Evolutionary conservation across 768 basidiomycete species (phyloP), one percentile per base, ranked within the genome.

Genomic region (Serendipita sp.): DNA sequence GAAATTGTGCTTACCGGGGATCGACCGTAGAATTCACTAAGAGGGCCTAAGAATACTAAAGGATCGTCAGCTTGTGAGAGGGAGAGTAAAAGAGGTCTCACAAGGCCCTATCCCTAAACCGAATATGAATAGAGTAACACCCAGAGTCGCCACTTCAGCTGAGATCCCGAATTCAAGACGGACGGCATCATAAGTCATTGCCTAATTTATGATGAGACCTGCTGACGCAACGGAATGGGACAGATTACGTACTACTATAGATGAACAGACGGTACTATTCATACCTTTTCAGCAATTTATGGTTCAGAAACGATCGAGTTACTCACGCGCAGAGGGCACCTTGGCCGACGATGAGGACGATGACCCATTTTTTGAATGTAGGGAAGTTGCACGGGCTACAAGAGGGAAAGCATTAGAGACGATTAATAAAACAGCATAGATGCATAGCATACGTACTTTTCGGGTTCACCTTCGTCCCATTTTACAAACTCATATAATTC

Each of bases 151-250:
- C 22, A 83, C 80, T 65, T 81, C 78, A 14, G 72, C 71, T 0
- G 80, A 78, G 2, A 84, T 80, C 45, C 79, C 74, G 44, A 88
- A 77, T 3, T 76, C 72, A 7, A 69, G 62, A 41, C 82, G 75
- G 43, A 86, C 75, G 0, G 80, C 83, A 0, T 69, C 67, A 71
- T 90, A 86, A 0, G 88, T 81, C 60, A 82, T 82, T 0, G 81
- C 73, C 9, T 84, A 80, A 22, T 34, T 16, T 14, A 16, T 56
- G n/a, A 22, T 13, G 2, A 22, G 26, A 1, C 22, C 44, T 16
- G 20, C n/a, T 28, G 20, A 60, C 17, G 9, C 26, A 2, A 13
- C 14, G 43, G 38, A 51, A 30, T 16, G 42, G 16, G 9, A 50
- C 34, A 56, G 28, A 5, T n/a, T 1, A 48, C 67, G 62, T 22